Evolutionary conservation across 1,284 basidiomycete species (phyloP).

Genomic region (Flammula alnicola): DNA sequence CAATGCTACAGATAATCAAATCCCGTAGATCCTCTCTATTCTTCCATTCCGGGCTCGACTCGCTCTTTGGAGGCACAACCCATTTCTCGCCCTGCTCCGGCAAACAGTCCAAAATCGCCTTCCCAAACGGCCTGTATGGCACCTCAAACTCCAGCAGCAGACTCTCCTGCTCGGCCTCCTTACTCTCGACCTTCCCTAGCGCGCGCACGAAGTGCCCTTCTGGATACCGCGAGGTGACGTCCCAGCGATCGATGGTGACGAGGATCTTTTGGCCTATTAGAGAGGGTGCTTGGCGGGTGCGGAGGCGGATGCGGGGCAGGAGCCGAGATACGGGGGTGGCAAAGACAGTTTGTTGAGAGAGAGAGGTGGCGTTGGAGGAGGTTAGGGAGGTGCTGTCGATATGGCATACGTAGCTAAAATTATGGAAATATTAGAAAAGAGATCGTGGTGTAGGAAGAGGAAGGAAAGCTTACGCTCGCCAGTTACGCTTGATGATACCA

Average conservation of each 20-base stretch:
- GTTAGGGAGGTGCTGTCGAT: slow-evolving; percentile 90
- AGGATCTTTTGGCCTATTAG: slow-evolving; percentile 95
- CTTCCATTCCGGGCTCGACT: slow-evolving; percentile 63
- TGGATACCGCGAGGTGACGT: slow-evolving; percentile 86
- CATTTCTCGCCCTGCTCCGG: slow-evolving; percentile 91
- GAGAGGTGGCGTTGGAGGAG: slow-evolving; percentile 77
- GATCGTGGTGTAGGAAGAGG: background rate
- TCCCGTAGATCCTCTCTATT: slow-evolving; percentile 89
- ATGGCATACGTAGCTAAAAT: slow-evolving; percentile 88
- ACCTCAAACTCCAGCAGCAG: slow-evolving; percentile 95
- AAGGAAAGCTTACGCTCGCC: slow-evolving; percentile 73
- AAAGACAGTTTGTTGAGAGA: slow-evolving; percentile 92
- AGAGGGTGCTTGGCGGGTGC: slow-evolving; percentile 91
- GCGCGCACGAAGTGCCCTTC: slow-evolving; percentile 98
- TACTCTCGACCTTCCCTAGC: slow-evolving; percentile 89
- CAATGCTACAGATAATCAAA: slow-evolving; percentile 93
- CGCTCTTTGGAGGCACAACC: slow-evolving; percentile 87
- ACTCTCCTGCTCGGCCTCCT: slow-evolving; percentile 97
- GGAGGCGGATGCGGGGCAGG: slow-evolving; percentile 92
- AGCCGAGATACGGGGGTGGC: slow-evolving; percentile 93
- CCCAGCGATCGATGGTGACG: slow-evolving; percentile 95
- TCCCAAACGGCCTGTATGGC: slow-evolving; percentile 95
- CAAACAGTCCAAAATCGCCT: slow-evolving; percentile 91
- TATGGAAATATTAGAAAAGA: slow-evolving; percentile 3
- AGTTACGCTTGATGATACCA: slow-evolving; percentile 93